phyloP scores from a whole-genome alignment of 2,329 filamentous ascomycete genomes.

The Plenodomus biglobosus region DNA sequence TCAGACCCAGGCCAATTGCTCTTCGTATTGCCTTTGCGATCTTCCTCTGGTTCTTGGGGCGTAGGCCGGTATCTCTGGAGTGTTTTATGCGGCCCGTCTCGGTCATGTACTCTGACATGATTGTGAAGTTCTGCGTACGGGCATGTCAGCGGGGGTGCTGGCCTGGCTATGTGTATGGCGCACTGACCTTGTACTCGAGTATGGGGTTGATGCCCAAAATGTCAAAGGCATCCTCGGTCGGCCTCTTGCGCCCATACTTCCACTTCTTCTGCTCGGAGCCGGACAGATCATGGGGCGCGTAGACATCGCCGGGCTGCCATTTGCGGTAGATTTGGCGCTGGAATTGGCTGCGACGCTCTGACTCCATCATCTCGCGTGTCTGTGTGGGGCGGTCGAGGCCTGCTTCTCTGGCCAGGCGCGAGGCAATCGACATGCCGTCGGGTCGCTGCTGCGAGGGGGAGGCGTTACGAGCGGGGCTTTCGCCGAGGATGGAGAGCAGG shows the following conservation, averaged over 20 bases:
- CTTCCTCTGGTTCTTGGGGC: slow-evolving; percentile 87
- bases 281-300: slow-evolving; percentile 84
- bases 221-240: slow-evolving; percentile 72
- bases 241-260: slow-evolving; percentile 57
- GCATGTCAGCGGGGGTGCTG: no score
- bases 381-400: slow-evolving; percentile 25
- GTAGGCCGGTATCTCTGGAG: slow-evolving; percentile 72
- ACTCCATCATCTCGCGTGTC: slow-evolving; percentile 28
- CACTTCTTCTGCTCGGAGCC: slow-evolving; percentile 79
- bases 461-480: slow-evolving; percentile 11
- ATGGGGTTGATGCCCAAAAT: slow-evolving; percentile 76
- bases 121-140: slow-evolving; percentile 75
- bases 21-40: slow-evolving; percentile 90
- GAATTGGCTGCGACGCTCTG: slow-evolving; percentile 51
- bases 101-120: slow-evolving; percentile 87
- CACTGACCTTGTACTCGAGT: slow-evolving; percentile 78
- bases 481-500: slow-evolving; percentile 26
- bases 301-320: slow-evolving; percentile 80
- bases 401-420: slow-evolving; percentile 19
- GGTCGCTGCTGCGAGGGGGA: slow-evolving; percentile 1
- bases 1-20: slow-evolving; percentile 83
- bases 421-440: slow-evolving; percentile 8
- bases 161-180: no score
- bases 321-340: slow-evolving; percentile 66
- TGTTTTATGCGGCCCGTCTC: slow-evolving; percentile 82